Evolutionary conservation across 257 asterid species (phyloP), one percentile per base, ranked within the genome.

Genomic region (Solanum virginianum): DNA sequence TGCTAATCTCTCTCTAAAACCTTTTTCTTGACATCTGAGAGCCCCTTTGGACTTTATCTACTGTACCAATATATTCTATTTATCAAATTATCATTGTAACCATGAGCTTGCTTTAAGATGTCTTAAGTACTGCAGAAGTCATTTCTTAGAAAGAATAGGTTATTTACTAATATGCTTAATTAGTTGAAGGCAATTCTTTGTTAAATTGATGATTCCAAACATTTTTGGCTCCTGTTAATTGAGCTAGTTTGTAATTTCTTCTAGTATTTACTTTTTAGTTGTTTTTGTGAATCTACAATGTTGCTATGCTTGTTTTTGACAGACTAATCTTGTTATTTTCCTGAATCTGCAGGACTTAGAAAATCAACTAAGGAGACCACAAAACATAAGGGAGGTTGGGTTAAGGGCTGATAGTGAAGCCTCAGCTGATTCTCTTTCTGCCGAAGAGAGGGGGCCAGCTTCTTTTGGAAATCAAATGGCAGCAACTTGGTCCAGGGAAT

Each of bases 381-480:
- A 85, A 85, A 88, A 80, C 80, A 29, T 80, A n/a, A 91, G 81
- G 84, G 91, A 69, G 65, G 56, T 86, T 39, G 97, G 88, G 84
- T 56, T 92, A 59, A 89, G 90, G 87, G 87, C 80, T 83, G 92
- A 86, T 63, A 94, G 92, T 87, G 94, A 93, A 86, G 90, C 90
- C 80, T 91, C 95, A 59, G 89, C 86, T 84, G 97, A 91, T 88
- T 92, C 95, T 81, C 83, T 91, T 62, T 90, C 97, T 45, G 88
- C 88, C 54, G 94, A 90, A 56, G 85, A 83, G 83, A 87, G 71
- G 70, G 89, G 89, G 59, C 90, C 87, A 84, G 83, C 87, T 43
- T 85, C 88, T 88, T 85, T 90, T 62, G 92, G 92, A 75, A 86
- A 89, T 87, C 92, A 80, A 88, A 77, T 80, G 68, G 84, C 89